phyloP scores from a whole-genome alignment of 495 filamentous ascomycete species.

The Parathielavia appendiculata region DNA sequence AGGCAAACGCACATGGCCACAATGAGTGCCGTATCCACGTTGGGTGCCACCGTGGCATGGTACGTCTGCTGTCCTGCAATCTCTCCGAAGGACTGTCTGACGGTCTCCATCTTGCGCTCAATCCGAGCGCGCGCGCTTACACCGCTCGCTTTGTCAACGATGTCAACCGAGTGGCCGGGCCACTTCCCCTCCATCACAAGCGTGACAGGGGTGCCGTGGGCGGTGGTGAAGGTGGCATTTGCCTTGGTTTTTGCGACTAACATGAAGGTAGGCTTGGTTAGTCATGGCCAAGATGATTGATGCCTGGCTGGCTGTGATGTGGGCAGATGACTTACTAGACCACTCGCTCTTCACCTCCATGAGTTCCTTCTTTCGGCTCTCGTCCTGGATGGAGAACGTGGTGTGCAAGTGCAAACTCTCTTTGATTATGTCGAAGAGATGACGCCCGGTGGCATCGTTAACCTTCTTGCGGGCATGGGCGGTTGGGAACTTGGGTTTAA shows the following conservation, averaged over 20 bases:
- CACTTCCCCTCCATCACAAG: conserved; percentile 42
- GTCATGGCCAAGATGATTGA: neutral
- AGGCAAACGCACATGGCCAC: conserved; percentile 57
- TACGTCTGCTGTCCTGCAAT: conserved; percentile 55
- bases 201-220: conserved; percentile 32
- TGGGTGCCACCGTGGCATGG: conserved; percentile 52
- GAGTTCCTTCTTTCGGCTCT: conserved; percentile 35
- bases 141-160: conserved; percentile 40
- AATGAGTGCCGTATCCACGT: conserved; percentile 55
- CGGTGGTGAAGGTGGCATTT: conserved; percentile 44
- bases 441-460: conserved; percentile 40
- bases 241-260: conserved; percentile 45
- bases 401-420: conserved; percentile 44
- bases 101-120: conserved; percentile 50
- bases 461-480: conserved; percentile 43
- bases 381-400: conserved; percentile 43
- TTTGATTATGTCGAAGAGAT: conserved; percentile 51
- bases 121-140: conserved; percentile 50
- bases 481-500: conserved; percentile 45
- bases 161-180: conserved; percentile 45
- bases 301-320: neutral
- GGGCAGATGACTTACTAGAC: conserved; percentile 34
- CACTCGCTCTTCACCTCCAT: conserved; percentile 50
- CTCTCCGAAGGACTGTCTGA: conserved; percentile 41
- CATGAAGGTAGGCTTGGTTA: neutral